Evolutionary conservation across 2,329 filamentous ascomycete genomes (phyloP).

Genomic region (Apiospora sp.): DNA sequence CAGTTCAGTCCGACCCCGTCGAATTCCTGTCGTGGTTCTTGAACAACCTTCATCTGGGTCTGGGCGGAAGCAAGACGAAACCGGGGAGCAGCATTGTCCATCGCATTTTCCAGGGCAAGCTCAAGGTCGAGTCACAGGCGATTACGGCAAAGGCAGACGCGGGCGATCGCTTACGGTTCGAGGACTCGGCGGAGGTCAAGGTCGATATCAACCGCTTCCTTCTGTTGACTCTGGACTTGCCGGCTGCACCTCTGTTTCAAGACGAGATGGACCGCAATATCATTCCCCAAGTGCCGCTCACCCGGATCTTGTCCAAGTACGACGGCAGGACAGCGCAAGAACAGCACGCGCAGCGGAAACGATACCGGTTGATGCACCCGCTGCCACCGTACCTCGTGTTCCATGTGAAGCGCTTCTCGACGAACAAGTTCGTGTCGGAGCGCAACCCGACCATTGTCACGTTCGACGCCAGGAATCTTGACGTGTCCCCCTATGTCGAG

Average conservation of each 20-base stretch:
- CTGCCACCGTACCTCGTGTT: slow-evolving; percentile 91
- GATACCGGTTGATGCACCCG: slow-evolving; percentile 89
- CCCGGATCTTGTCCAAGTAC: slow-evolving; percentile 87
- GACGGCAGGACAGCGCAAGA: slow-evolving; percentile 89
- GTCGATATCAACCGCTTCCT: slow-evolving; percentile 82
- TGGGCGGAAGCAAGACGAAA: slow-evolving; percentile 89
- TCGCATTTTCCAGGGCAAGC: slow-evolving; percentile 88
- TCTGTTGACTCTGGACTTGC: slow-evolving; percentile 91
- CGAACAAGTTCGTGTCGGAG: slow-evolving; percentile 96
- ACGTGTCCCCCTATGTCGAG: slow-evolving; percentile 91
- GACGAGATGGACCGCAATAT: slow-evolving; percentile 95
- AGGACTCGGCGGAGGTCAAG: slow-evolving; percentile 85
- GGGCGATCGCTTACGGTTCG: slow-evolving; percentile 88
- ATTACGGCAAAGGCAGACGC: slow-evolving; percentile 92
- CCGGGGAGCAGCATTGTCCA: slow-evolving; percentile 88
- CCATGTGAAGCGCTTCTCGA: slow-evolving; percentile 96
- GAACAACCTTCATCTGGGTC: slow-evolving; percentile 90
- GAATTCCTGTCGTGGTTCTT: slow-evolving; percentile 98
- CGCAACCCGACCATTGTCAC: slow-evolving; percentile 98
- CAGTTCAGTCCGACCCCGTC: slow-evolving; percentile 90
- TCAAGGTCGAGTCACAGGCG: slow-evolving; percentile 91
- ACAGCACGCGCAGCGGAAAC: slow-evolving; percentile 84
- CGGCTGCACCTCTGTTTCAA: slow-evolving; percentile 91
- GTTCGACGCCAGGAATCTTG: slow-evolving; percentile 84
- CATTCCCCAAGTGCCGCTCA: slow-evolving; percentile 86